Evolutionary conservation across 805 yeast species (phyloP).

Genomic region (Clavispora fructus): DNA sequence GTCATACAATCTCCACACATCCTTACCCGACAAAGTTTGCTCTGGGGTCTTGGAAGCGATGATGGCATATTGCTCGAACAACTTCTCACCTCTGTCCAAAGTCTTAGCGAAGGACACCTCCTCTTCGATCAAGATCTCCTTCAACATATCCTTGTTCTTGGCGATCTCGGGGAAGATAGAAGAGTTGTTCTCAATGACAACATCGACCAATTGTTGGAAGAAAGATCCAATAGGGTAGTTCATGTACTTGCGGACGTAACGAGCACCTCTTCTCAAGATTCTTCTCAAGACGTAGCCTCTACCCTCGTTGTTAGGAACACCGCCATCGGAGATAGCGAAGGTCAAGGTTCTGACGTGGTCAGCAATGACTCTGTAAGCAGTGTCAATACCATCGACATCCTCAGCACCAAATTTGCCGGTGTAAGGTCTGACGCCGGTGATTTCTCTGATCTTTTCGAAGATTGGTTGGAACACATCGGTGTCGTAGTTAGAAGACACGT

Average conservation of each 20-base stretch:
- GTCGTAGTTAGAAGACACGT: constrained; percentile 89
- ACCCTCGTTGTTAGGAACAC: constrained; percentile 98
- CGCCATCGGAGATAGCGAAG: constrained; percentile 96
- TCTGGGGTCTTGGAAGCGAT: constrained; percentile 71
- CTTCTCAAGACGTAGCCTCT: constrained; percentile 98
- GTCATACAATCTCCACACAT: constrained; percentile 97
- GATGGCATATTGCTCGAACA: constrained; percentile 88
- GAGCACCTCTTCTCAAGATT: constrained; percentile 94
- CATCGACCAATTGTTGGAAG: constrained; percentile 88
- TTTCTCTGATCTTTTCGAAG: constrained; percentile 79
- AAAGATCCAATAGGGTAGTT: constrained; percentile 92
- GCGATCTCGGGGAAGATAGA: constrained; percentile 90
- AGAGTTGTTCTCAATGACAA: constrained; percentile 80
- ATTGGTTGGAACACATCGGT: constrained; percentile 94
- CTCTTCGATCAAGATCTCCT: constrained; percentile 92
- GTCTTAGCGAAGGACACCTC: constrained; percentile 94
- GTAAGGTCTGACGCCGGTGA: constrained; percentile 89
- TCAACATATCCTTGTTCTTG: constrained; percentile 64
- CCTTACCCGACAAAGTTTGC: constrained; percentile 81
- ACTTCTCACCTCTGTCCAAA: constrained; percentile 94
- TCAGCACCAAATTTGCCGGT: constrained; percentile 90
- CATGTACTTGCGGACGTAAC: constrained; percentile 95
- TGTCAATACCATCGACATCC: constrained; percentile 91
- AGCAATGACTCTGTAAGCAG: constrained; percentile 96
- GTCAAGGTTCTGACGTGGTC: constrained; percentile 97